Evolutionary conservation across 2,329 filamentous ascomycete genomes (phyloP), one percentile per base, ranked within the genome.

Genomic region (Penicillium paneum): DNA sequence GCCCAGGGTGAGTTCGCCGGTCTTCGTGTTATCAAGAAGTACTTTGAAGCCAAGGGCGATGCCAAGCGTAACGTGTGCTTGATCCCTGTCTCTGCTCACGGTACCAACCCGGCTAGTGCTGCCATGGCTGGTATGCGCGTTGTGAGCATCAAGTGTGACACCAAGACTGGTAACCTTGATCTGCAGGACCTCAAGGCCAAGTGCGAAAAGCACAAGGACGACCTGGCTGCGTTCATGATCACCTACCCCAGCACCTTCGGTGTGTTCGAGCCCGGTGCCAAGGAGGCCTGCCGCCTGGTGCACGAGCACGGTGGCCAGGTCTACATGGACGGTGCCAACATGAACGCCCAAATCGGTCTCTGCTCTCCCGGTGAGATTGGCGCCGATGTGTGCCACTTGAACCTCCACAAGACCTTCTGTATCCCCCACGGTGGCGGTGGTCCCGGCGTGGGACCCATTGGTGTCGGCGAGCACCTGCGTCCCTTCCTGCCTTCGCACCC

Each of bases 281-380:
- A 91, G 78, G 84, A 89, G 69, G 91, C 87, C 15, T 96, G 91
- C 74, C 79, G 91, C 52, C 79, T 95, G 29, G 91, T 97, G 17
- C 93, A 97, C 76, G 75, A 88, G 60, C 79, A 95, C 69, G 93
- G 93, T 49, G 93, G 93, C 10, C 90, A 95, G 70, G 93, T 97
- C 15, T 97, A 97, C 79, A 97, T 97, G 93, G 93, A 97, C 71
- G 93, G 93, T 44, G 93, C 93, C 62, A 97, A 97, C 78, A 94
- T 97, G 91, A 97, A 97, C 70, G 93, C 93, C 17, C 93, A 97
- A 75, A 97, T 97, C 60, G 93, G 93, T 12, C 83, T 97, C 11
- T 96, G 91, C 78, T 96, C 91, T 0, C 93, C 93, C 1, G 93
- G 93, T 36, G 91, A 95, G 72, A 96, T 97, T 63, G 93, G 93